These are phyloP conservation scores for Glaciozyma martinii DNA, from an alignment of 768 basidiomycete genomes.

Conservation along the genomic window DNA sequence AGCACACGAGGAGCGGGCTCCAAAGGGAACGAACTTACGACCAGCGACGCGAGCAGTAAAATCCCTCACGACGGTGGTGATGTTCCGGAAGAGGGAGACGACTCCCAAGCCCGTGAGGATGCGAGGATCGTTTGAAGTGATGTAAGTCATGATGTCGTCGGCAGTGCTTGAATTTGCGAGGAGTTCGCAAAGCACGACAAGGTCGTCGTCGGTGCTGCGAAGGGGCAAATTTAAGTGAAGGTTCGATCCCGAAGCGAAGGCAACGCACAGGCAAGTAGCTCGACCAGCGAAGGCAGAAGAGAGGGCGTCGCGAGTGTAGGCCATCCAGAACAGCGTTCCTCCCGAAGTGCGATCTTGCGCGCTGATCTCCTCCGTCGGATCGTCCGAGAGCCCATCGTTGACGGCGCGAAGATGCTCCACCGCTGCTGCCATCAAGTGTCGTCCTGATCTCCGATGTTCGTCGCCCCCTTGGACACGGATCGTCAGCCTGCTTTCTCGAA, in stretches of 20 bases:
- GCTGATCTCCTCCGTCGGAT: conserved; percentile 8
- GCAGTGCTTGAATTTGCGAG: too few species aligned
- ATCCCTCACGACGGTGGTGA: neutral
- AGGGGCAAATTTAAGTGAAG: neutral
- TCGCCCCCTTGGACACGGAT: conserved; percentile 4
- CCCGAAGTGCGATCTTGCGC: conserved; percentile 5
- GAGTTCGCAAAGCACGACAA: conserved; percentile 12
- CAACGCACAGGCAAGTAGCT: conserved; percentile 3
- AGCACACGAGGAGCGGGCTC: neutral
- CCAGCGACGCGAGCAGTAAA: neutral
- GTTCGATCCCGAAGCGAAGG: too few species aligned
- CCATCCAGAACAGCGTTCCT: conserved; percentile 25
- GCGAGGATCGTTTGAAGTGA: conserved; percentile 12
- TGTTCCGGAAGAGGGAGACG: conserved; percentile 22
- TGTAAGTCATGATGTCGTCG: conserved; percentile 4
- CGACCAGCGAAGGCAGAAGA: conserved; percentile 4
- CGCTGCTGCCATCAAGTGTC: conserved; percentile 12
- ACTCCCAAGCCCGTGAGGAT: conserved; percentile 22
- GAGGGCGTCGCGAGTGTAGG: conserved; percentile 22
- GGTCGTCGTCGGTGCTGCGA: conserved; percentile 15
- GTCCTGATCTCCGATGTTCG: neutral
- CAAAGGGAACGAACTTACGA: neutral
- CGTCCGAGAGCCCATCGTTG: conserved; percentile 16
- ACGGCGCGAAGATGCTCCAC: conserved; percentile 18
- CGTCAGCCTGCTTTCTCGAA: neutral